These are phyloP conservation scores for Yamadazyma blattariae DNA, from an alignment of 1,139 yeast species.

Conservation along the genomic window DNA sequence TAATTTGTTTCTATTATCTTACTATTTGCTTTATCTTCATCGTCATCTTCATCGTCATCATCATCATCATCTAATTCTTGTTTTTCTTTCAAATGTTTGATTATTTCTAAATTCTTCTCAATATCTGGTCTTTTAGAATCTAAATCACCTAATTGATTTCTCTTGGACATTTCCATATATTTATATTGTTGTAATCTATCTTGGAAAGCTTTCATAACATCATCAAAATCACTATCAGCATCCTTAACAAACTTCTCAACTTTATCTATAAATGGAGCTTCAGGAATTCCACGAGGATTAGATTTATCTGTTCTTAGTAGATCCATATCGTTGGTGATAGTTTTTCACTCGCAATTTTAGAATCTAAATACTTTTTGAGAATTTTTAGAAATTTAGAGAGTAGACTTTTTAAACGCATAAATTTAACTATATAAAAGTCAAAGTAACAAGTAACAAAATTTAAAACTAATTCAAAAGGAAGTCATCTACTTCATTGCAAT, in stretches of 20 bases:
- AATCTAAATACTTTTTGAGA: neutral
- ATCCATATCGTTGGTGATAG: conserved; percentile 5
- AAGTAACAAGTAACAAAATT: too few species aligned
- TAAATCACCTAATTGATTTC: conserved; percentile 64
- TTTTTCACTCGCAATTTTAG: neutral
- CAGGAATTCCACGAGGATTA: conserved; percentile 94
- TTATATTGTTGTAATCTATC: conserved; percentile 80
- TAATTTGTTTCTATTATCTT: conserved; percentile 65
- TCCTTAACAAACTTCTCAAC: conserved; percentile 72
- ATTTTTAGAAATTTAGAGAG: too few species aligned
- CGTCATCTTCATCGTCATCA: conserved; percentile 29
- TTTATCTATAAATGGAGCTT: conserved; percentile 89
- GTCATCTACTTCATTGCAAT: too few species aligned
- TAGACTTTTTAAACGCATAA: too few species aligned
- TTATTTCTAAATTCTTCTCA: conserved; percentile 74
- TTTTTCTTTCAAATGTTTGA: conserved; percentile 53
- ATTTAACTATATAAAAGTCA: too few species aligned
- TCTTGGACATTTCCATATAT: conserved; percentile 82
- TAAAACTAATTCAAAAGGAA: too few species aligned
- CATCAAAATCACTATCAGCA: conserved; percentile 67
- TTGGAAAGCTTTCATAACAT: conserved; percentile 67
- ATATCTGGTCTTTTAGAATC: conserved; percentile 85
- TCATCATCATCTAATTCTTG: conserved; percentile 27
- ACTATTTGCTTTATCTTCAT: conserved; percentile 18
- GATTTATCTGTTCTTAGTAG: conserved; percentile 46